phyloP scores from a whole-genome alignment of 768 basidiomycete genomes.

The Mycena olivaceomarginata region DNA sequence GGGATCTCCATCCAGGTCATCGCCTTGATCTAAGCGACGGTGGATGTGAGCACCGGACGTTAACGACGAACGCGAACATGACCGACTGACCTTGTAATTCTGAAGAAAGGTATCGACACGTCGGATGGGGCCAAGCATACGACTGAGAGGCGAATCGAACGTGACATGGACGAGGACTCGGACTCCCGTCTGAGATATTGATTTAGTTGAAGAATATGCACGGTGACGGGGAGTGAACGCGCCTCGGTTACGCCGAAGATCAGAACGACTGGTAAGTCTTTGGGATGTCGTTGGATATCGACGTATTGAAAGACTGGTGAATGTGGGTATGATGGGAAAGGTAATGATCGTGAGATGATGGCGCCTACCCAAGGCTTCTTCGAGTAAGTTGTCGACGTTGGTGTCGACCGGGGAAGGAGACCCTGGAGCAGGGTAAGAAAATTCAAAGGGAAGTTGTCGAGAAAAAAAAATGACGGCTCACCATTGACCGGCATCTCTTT shows the following conservation, averaged over 20 bases:
- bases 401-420: too few relatives aligned
- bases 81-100: constrained; percentile 9
- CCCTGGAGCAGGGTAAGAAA: not conserved
- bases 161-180: constrained; percentile 30
- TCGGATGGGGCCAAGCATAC: too few relatives aligned
- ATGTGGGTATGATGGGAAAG: too few relatives aligned
- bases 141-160: too few relatives aligned
- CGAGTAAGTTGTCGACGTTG: too few relatives aligned
- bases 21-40: constrained; percentile 14
- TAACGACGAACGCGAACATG: too few relatives aligned
- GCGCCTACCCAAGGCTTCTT: not conserved
- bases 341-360: not conserved
- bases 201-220: too few relatives aligned
- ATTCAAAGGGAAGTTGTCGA: not conserved
- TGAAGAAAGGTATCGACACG: not conserved
- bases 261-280: constrained; percentile 44
- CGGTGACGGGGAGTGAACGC: not conserved
- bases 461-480: not conserved
- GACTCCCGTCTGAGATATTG: not conserved
- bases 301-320: constrained; percentile 53
- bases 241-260: constrained; percentile 55
- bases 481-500: constrained; percentile 30
- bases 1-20: constrained; percentile 42
- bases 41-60: not conserved
- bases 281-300: constrained; percentile 46